Base-by-base conservation (phyloP, 1,284 basidiomycete genomes). In the Rhizopogon parksii region DNA sequence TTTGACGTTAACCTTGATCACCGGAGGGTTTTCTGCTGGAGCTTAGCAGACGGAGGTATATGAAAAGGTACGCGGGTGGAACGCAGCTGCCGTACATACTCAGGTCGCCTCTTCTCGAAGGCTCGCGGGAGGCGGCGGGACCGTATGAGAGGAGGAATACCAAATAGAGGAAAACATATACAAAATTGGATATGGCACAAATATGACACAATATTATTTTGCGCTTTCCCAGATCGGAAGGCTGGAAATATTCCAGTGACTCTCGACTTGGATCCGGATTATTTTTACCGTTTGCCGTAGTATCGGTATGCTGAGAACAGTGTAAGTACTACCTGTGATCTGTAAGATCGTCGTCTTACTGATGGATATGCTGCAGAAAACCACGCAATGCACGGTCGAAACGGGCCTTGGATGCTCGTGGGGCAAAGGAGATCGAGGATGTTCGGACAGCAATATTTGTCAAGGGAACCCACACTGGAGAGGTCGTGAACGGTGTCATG, bases 311-410 rank as follows among this genome's bases (percentile, higher is more conserved):
- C 52, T 73, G 51, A 69, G 72, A 35, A 66, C 71, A 36, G 62
- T 73, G 71, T 72, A 57, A 57, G 70, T 62, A 4, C 5, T 43
- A 9, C 36, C n/a, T 30, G 24, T 46, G 4, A 40, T 38, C 4
- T 17, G 8, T 0, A 15, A 19, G 17, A 15, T 8, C 15, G 21
- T 32, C 39, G 21, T 35, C n/a, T 47, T 35, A 5, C 27, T 52
- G 15, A 51, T 21, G 15, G 6, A n/a, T 15, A 8, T 32, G 1
- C 12, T 21, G 2, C 25, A 93, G 92, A 69, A 97, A 97, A 77
- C 93, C 95, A 30, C 93, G 91, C 74, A 98, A 96, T 78, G 95
- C 96, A 0, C 84, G 95, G 37, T 90, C 91, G n/a, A 99, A 99
- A 72, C 81, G 96, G 56, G 95, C 83, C 0, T 66, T 96, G 59